phyloP scores from a whole-genome alignment of 2,329 filamentous ascomycete species.

The Talaromyces sp. region DNA sequence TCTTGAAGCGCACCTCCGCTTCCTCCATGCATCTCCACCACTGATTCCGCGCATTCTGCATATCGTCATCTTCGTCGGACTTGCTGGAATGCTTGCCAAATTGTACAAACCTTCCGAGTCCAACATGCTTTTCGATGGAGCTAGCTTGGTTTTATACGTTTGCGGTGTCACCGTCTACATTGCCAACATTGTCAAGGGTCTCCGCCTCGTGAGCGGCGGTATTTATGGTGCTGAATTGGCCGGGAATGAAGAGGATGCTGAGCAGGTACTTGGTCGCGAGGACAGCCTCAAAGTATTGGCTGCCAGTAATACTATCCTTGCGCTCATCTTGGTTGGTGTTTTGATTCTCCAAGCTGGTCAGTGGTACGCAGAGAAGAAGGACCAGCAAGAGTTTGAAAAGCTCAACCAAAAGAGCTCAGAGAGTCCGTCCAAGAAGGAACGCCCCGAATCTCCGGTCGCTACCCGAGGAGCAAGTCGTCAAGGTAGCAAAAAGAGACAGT shows the following conservation, averaged over 20 bases:
- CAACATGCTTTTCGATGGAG: constrained; percentile 90
- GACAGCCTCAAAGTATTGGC: constrained; percentile 87
- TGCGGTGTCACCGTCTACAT: constrained; percentile 91
- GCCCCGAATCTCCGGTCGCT: constrained; percentile 10
- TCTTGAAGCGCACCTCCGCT: constrained; percentile 83
- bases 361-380: constrained; percentile 97
- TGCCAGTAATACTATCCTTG: constrained; percentile 93
- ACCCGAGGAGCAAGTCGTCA: constrained; percentile 24
- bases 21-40: constrained; percentile 86
- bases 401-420: constrained; percentile 56
- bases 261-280: constrained; percentile 73
- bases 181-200: constrained; percentile 92
- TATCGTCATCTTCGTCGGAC: constrained; percentile 84
- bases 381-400: constrained; percentile 72
- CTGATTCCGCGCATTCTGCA: constrained; percentile 91
- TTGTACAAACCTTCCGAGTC: constrained; percentile 90
- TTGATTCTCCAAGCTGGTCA: constrained; percentile 91
- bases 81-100: constrained; percentile 87
- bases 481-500: constrained; percentile 33
- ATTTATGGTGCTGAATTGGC: constrained; percentile 56
- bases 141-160: constrained; percentile 68
- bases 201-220: constrained; percentile 75
- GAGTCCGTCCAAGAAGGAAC: constrained; percentile 30
- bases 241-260: constrained; percentile 48
- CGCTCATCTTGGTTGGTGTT: constrained; percentile 85